Base-by-base conservation (phyloP, 2,329 filamentous ascomycete genomes). In the Podosphaera fusca region DNA sequence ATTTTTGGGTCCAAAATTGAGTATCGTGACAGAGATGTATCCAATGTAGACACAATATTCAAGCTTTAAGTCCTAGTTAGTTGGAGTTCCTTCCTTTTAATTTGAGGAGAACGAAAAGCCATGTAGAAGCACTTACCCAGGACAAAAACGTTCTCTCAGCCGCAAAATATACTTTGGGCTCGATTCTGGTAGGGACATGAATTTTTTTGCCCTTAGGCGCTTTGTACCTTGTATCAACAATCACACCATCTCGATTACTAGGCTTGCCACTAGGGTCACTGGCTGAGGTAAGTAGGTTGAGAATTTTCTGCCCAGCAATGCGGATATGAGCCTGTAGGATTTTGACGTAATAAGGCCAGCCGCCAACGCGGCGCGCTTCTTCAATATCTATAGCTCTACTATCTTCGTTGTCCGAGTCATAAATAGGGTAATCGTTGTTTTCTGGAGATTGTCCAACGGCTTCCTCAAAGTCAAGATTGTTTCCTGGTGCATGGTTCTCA, bases 151-250 rank as follows among this genome's bases (percentile, higher is more conserved):
- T 98, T 61, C 92, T 80, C 70, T 98, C 92, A 0, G 88, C 89
- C 30, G 92, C 92, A 67, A 98, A 95, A 70, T 88, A 95, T 55
- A 98, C 92, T 72, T 98, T 98, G 38, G 92, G 92, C 70, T 98
- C 92, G 38, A 98, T 89, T 54, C 92, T 82, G 57, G 96, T 84
- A 12, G 90, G 90, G 31, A 98, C 92, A 65, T 96, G 90, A 59
- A 98, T 96, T 69, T 86, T 86, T 79, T 89, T 90, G 56, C 85
- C 85, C 68, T 80, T 82, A 10, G 85, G 85, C 7, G 85, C 85
- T 67, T 80, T 82, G 72, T 88, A 80, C 63, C 71, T 75, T 68
- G 75, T 78, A 35, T 69, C 73, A 61, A 76, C 74, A 33, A 82
- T 74, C 70, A 81, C 64, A 64, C 75, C 70, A 55, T 69, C 66